Conservation (phyloP, 177 flowering plant genomes). For the Vitis hybrid region DNA sequence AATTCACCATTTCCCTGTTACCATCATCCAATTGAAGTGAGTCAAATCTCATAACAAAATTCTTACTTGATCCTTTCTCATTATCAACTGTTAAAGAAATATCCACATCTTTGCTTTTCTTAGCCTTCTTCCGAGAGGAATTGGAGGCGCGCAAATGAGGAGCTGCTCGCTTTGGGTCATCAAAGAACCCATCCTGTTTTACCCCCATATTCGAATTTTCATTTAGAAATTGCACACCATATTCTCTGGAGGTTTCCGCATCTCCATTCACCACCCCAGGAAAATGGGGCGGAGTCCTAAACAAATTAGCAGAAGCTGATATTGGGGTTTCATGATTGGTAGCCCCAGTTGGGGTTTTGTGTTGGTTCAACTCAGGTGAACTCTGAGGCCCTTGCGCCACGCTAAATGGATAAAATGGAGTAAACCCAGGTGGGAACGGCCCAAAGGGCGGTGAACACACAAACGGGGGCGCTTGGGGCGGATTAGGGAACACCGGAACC, state of each 20-base stretch:
- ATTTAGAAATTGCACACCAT: not conserved
- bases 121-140: not conserved
- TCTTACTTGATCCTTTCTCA: conserved; percentile 5
- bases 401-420: conserved; percentile 24
- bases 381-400: conserved; percentile 2
- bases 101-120: not conserved
- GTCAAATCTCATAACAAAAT: conserved; percentile 20
- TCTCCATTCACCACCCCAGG: conserved; percentile 10
- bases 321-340: not conserved
- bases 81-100: not conserved
- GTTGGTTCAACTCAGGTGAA: conserved; percentile 3
- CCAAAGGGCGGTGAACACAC: conserved; percentile 14
- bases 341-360: not conserved
- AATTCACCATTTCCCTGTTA: conserved; percentile 31
- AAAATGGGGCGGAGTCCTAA: conserved; percentile 6
- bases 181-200: not conserved
- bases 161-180: not conserved
- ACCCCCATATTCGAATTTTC: not conserved
- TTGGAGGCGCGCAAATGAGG: not conserved
- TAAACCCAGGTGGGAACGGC: conserved; percentile 17
- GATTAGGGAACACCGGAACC: conserved; percentile 12
- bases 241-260: conserved; percentile 5
- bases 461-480: conserved; percentile 16
- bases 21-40: conserved; percentile 32
- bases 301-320: conserved; percentile 16